Conservation (phyloP, 257 asterid genomes). For the Solanum phureja region DNA sequence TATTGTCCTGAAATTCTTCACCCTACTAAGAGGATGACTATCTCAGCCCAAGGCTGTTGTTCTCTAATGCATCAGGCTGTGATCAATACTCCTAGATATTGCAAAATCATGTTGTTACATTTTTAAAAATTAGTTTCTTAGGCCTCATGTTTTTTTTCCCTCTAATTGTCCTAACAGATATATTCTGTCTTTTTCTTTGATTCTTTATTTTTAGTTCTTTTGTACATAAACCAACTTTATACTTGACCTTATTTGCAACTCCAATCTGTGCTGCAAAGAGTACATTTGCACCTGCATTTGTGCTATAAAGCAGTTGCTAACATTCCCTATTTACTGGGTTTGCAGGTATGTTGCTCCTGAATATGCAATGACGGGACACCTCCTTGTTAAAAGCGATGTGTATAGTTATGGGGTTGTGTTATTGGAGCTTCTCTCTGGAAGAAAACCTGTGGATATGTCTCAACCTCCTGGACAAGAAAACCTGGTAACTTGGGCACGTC, state of each 20-base stretch:
- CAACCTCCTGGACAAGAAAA: conserved; percentile 94
- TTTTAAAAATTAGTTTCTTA: neutral
- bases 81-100: neutral
- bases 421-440: conserved; percentile 75
- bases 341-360: conserved; percentile 92
- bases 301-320: neutral
- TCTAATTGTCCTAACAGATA: neutral
- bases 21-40: neutral
- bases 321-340: neutral
- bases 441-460: conserved; percentile 92
- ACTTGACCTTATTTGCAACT: neutral
- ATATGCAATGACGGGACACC: conserved; percentile 95
- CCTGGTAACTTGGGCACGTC: conserved; percentile 96
- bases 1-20: neutral
- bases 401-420: conserved; percentile 94
- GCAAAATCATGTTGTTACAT: neutral
- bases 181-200: neutral
- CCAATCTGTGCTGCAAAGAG: neutral
- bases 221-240: neutral
- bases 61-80: neutral
- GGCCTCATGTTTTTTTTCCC: neutral
- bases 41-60: neutral
- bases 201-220: neutral
- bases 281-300: neutral
- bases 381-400: conserved; percentile 90